phyloP scores from a whole-genome alignment of 768 basidiomycete genomes.

The Megacollybia marginata region DNA sequence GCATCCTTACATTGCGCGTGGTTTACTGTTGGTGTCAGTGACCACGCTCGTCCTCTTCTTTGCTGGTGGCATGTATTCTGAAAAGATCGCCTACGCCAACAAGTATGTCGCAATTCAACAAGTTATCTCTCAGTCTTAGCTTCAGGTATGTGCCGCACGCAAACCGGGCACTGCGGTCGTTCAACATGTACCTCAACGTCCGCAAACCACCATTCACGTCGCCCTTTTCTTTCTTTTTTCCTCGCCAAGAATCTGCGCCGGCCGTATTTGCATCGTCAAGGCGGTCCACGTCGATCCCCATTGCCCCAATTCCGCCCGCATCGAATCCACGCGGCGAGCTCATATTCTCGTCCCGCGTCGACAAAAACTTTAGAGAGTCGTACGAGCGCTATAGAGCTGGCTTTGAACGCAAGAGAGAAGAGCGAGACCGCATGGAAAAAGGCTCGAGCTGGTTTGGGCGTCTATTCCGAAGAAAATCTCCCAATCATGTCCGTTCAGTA shows the following conservation, averaged over 20 bases:
- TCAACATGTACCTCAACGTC: conserved; percentile 97
- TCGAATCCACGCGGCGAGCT: conserved; percentile 91
- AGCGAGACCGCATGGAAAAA: conserved; percentile 38
- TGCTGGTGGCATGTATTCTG: conserved; percentile 91
- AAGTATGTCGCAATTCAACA: conserved; percentile 33
- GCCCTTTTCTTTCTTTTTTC: conserved; percentile 53
- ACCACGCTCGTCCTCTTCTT: conserved; percentile 93
- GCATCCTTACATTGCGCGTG: conserved; percentile 72
- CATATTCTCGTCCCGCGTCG: conserved; percentile 89
- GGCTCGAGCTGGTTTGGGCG: conserved; percentile 24
- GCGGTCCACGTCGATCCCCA: conserved; percentile 41
- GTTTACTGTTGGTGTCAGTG: conserved; percentile 78
- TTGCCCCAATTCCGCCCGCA: conserved; percentile 83
- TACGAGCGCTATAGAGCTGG: conserved; percentile 89
- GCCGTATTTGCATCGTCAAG: conserved; percentile 16
- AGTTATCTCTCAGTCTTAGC: conserved; percentile 4
- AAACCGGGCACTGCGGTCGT: conserved; percentile 81
- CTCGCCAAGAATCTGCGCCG: conserved; percentile 20
- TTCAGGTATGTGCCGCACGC: conserved; percentile 93
- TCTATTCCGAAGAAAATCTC: conserved; percentile 15
- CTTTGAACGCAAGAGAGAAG: conserved; percentile 75
- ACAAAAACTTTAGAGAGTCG: conserved; percentile 73
- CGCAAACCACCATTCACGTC: conserved; percentile 69
- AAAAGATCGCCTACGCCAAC: conserved; percentile 95
- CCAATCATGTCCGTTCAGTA: neutral